These are phyloP conservation scores for Tetrapyrgos nigripes DNA, from an alignment of 1,284 basidiomycete species.

Conservation along the genomic window DNA sequence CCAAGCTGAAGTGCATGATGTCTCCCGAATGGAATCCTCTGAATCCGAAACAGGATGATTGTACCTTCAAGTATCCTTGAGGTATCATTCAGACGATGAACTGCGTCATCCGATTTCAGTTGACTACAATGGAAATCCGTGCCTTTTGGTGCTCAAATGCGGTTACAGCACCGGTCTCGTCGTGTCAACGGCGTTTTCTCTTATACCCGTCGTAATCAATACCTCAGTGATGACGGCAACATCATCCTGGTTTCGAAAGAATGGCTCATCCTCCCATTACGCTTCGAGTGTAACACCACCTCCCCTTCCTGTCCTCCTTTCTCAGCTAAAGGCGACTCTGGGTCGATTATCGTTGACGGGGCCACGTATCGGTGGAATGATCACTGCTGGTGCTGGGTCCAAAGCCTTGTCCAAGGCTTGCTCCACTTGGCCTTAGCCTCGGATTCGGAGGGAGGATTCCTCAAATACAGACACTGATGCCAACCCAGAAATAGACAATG, in stretches of 20 bases:
- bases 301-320: too few species aligned
- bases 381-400: slow-evolving; percentile 30
- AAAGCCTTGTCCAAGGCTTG: too few species aligned
- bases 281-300: background rate
- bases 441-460: too few species aligned
- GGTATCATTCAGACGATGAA: background rate
- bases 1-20: background rate
- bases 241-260: slow-evolving; percentile 19
- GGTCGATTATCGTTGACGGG: slow-evolving; percentile 17
- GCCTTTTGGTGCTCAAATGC: slow-evolving; percentile 38
- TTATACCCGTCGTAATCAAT: slow-evolving; percentile 24
- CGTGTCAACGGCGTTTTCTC: slow-evolving; percentile 28
- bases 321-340: slow-evolving; percentile 18
- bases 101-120: slow-evolving; percentile 11
- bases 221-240: slow-evolving; percentile 19
- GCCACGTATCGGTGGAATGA: slow-evolving; percentile 28
- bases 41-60: background rate
- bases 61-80: background rate
- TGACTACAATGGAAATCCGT: slow-evolving; percentile 32
- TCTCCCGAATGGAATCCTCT: background rate
- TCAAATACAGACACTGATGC: too few species aligned
- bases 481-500: too few species aligned
- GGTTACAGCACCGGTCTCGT: slow-evolving; percentile 38
- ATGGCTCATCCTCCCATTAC: slow-evolving; percentile 14
- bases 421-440: too few species aligned